A percentile compares a stretch with the other conserved stretches of the same genome.
These are phyloP conservation scores for Globisporangium ultimum DNA, from an alignment of 352 stramenopile species.

Conservation along the genomic window DNA sequence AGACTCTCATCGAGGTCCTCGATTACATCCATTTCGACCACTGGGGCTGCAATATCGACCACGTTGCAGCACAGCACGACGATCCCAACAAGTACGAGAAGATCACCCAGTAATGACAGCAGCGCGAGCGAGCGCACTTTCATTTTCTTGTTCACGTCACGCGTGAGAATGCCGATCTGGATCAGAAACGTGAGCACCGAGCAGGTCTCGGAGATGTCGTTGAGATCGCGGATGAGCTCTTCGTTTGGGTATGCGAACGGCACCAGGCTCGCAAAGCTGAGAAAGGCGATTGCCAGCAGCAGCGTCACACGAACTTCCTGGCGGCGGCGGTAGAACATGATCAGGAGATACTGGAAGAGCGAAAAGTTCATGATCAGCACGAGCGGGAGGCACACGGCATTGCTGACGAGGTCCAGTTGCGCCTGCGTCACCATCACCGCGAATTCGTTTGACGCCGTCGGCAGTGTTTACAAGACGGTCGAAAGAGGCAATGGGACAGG, in stretches of 20 bases:
- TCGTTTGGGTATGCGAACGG: constrained; percentile 20
- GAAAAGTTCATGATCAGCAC: constrained; percentile 39
- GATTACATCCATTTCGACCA: not conserved
- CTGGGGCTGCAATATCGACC: not conserved
- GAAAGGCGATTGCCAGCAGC: constrained; percentile 12
- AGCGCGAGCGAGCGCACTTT: constrained; percentile 2
- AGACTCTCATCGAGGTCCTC: constrained; percentile 13
- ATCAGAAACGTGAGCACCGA: constrained; percentile 34
- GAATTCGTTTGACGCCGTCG: no score
- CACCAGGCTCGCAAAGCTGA: constrained; percentile 23
- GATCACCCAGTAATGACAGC: not conserved
- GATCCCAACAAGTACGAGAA: not conserved
- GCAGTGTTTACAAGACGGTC: no score
- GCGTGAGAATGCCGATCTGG: constrained; percentile 29
- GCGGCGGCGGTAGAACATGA: constrained; percentile 26
- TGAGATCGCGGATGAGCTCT: constrained; percentile 20
- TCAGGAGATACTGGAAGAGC: constrained; percentile 34
- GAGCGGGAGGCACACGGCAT: constrained; percentile 16
- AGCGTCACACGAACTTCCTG: constrained; percentile 15
- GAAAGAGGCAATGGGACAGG: no score
- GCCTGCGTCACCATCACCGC: no score
- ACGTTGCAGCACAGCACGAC: not conserved
- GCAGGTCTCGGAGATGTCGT: constrained; percentile 30
- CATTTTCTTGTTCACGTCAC: constrained; percentile 30
- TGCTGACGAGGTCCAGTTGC: not conserved